phyloP scores from a whole-genome alignment of 108 stramenopile genomes.

The Cyclostephanos invisitatus region DNA sequence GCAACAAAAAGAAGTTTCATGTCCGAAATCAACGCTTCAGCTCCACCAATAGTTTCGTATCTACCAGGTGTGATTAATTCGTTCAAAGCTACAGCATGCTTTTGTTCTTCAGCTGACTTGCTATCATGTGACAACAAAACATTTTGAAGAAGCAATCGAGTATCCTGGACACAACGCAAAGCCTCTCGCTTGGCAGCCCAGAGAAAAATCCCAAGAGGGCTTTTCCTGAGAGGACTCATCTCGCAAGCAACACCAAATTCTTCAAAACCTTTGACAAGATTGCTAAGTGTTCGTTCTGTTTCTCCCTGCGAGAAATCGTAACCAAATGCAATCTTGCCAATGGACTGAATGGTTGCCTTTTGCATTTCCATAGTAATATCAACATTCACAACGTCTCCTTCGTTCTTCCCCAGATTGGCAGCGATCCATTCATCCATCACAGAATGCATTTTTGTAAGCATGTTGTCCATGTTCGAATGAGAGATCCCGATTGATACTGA shows the following conservation, averaged over 20 bases:
- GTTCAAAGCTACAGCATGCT: not conserved
- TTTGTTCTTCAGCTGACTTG: not conserved
- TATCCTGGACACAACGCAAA: not conserved
- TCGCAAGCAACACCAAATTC: not conserved
- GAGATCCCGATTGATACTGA: slow-evolving; percentile 44
- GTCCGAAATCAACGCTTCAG: slow-evolving; percentile 43
- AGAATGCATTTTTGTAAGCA: slow-evolving; percentile 39
- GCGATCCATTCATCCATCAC: slow-evolving; percentile 49
- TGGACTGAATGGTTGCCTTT: slow-evolving; percentile 44
- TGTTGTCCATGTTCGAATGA: slow-evolving; percentile 35
- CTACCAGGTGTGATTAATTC: slow-evolving; percentile 18
- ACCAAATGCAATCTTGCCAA: slow-evolving; percentile 57
- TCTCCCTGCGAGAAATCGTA: slow-evolving; percentile 41
- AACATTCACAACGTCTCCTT: slow-evolving; percentile 21
- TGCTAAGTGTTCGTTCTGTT: not conserved
- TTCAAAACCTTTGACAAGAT: slow-evolving; percentile 4
- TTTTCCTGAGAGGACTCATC: not conserved
- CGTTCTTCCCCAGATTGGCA: slow-evolving; percentile 16
- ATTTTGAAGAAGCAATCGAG: not conserved
- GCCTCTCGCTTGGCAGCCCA: slow-evolving; percentile 16
- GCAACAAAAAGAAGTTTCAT: slow-evolving; percentile 49
- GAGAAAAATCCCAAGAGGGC: slow-evolving; percentile 3
- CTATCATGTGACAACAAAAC: not conserved
- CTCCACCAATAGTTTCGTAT: slow-evolving; percentile 29
- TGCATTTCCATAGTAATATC: slow-evolving; percentile 50